Conservation (phyloP, 768 basidiomycete genomes). For the Piloderma croceum region DNA sequence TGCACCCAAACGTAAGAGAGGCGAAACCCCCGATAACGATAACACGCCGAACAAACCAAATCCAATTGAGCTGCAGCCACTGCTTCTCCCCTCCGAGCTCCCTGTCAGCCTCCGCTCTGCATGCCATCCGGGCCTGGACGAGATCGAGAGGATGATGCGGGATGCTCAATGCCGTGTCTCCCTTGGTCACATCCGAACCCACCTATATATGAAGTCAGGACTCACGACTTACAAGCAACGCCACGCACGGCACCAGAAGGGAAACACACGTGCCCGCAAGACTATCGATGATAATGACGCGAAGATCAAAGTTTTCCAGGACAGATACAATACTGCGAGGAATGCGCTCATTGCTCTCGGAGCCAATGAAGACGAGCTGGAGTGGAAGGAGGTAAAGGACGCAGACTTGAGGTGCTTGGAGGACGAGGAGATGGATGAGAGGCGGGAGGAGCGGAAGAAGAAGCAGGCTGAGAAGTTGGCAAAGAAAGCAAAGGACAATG, state of each 20-base stretch:
- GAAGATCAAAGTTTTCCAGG: conserved; percentile 2
- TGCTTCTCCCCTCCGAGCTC: too few species aligned
- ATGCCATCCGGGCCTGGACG: not conserved
- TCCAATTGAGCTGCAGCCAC: too few species aligned
- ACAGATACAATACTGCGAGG: conserved; percentile 14
- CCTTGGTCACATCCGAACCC: conserved; percentile 3
- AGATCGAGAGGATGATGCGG: conserved; percentile 4
- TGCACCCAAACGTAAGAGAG: too few species aligned
- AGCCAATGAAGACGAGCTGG: conserved; percentile 11
- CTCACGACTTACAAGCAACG: conserved; percentile 20
- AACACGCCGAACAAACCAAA: too few species aligned
- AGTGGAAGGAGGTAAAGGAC: conserved; percentile 8
- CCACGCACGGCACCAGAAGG: conserved; percentile 15
- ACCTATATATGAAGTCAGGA: conserved; percentile 4
- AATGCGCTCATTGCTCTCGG: conserved; percentile 6
- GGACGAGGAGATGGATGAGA: conserved; percentile 3
- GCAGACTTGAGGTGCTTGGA: conserved; percentile 12
- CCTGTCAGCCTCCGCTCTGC: too few species aligned
- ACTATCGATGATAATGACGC: conserved; percentile 10
- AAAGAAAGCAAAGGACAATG: too few species aligned
- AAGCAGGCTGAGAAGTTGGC: too few species aligned
- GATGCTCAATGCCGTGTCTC: conserved; percentile 3
- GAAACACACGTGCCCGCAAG: conserved; percentile 15
- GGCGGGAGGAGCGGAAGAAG: not conserved
- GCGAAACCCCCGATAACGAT: too few species aligned